Base-by-base conservation (phyloP, 2,329 filamentous ascomycete genomes). In the Colletotrichum ledebouriae region DNA sequence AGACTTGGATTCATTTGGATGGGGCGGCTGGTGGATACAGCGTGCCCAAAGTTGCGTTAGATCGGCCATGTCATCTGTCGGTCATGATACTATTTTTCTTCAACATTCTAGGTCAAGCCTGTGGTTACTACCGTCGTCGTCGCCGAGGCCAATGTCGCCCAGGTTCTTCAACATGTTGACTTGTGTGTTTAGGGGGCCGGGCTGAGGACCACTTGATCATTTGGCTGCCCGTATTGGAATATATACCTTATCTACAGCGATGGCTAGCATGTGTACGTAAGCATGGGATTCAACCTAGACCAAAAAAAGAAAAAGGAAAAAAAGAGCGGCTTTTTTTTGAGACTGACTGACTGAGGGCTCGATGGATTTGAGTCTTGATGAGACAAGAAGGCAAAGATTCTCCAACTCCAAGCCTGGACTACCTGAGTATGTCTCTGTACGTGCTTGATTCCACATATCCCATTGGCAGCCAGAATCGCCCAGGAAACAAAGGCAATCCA, bases 1-100 rank as follows among this genome's bases (percentile, higher is more conserved):
- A 59, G 57, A 59, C 17, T 25, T 39, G 57, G 46, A 25, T 25
- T 50, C 49, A 4, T 37, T 22, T 52, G 56, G 46, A 52, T 20
- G 58, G 17, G 12, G 15, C 22, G 42, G 56, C 17, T 7, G 39
- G 44, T 41, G 29, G 22, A 15, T n/a, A 20, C 41, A 20, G 58
- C 47, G 46, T 41, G 17, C 39, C 22, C 9, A 41, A 17, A 37
- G 6, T 15, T 37, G 25, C 22, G 37, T 53, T 34, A 15, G 47
- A 44, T 17, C 42, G 39, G 62, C 37, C 62, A 53, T 53, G 11
- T 22, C 41, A 39, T 55, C 57, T 61, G 47, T 50, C 33, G 17
- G 41, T 20, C 57, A 20, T 29, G 33, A 37, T 29, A 57, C 47
- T 56, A 29, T 39, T 47, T 55, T 41, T 34, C 50, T 34, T 55